Conservation (phyloP, 768 basidiomycete genomes). For the Tulasnella sp. region DNA sequence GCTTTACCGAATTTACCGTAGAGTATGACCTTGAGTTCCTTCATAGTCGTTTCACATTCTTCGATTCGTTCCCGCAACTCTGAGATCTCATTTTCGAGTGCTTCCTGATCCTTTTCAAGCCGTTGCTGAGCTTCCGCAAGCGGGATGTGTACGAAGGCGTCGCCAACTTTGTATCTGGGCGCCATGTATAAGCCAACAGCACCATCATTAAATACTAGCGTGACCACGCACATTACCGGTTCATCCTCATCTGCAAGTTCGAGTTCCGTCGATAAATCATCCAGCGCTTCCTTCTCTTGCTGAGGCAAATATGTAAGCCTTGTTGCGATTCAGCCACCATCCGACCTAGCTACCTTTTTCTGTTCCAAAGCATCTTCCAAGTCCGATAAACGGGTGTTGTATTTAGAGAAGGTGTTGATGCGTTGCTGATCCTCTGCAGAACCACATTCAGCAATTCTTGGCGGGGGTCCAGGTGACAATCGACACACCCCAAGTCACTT, state of each 20-base stretch:
- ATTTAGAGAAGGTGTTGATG: conserved; percentile 84
- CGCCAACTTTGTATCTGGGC: conserved; percentile 78
- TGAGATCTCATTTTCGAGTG: conserved; percentile 44
- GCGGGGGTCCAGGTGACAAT: not conserved
- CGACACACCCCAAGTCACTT: conserved; percentile 72
- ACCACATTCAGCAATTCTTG: not conserved
- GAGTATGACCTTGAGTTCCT: conserved; percentile 59
- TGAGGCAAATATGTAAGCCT: conserved; percentile 25
- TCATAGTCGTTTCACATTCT: conserved; percentile 63
- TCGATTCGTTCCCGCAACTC: conserved; percentile 40
- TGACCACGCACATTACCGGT: conserved; percentile 50
- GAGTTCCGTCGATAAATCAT: conserved; percentile 76
- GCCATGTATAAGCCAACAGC: not conserved
- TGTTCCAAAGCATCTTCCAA: conserved; percentile 59
- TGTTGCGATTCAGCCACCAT: not conserved
- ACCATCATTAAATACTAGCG: not conserved
- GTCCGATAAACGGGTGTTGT: conserved; percentile 63
- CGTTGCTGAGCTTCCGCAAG: conserved; percentile 54
- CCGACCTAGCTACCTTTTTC: conserved; percentile 46
- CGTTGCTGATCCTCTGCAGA: conserved; percentile 70
- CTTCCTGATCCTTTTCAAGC: conserved; percentile 55
- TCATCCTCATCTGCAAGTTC: conserved; percentile 83
- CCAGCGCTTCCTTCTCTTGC: conserved; percentile 92
- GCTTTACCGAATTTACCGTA: conserved; percentile 90
- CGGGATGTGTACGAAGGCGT: conserved; percentile 72